These are phyloP conservation scores for Balamuthia mandrillaris DNA, from an alignment of 208 protist genomes.

Conservation along the genomic window DNA sequence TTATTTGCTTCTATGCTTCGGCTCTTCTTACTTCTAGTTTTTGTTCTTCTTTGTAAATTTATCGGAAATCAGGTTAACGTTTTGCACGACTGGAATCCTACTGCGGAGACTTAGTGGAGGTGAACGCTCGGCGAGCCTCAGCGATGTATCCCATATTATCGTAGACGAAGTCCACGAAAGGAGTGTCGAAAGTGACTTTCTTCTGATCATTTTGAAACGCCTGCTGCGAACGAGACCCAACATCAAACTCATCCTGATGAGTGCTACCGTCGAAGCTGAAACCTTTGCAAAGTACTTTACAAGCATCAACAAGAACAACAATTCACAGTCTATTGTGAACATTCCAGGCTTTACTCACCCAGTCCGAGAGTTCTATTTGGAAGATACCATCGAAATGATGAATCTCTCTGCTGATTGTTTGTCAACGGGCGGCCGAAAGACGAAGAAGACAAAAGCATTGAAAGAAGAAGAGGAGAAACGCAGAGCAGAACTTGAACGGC, in stretches of 20 bases:
- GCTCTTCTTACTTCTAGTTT: no score
- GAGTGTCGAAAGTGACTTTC: slow-evolving; percentile 58
- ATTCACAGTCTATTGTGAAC: neutral
- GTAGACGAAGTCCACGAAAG: slow-evolving; percentile 65
- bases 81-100: slow-evolving; percentile 67
- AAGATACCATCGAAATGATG: neutral
- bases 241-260: slow-evolving; percentile 72
- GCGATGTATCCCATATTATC: slow-evolving; percentile 43
- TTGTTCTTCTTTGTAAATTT: no score
- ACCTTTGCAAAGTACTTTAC: slow-evolving; percentile 61
- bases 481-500: neutral
- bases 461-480: slow-evolving; percentile 29
- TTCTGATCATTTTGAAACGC: slow-evolving; percentile 62
- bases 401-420: neutral
- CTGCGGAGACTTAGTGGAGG: slow-evolving; percentile 45
- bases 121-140: neutral
- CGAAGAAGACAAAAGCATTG: neutral
- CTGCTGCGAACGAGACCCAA: slow-evolving; percentile 53
- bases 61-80: slow-evolving; percentile 50
- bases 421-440: neutral
- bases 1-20: neutral
- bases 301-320: no score
- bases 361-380: neutral
- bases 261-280: slow-evolving; percentile 68
- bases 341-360: slow-evolving; percentile 19